Base-by-base conservation (phyloP, 768 basidiomycete species). In the Boletus subcaerulescens region DNA sequence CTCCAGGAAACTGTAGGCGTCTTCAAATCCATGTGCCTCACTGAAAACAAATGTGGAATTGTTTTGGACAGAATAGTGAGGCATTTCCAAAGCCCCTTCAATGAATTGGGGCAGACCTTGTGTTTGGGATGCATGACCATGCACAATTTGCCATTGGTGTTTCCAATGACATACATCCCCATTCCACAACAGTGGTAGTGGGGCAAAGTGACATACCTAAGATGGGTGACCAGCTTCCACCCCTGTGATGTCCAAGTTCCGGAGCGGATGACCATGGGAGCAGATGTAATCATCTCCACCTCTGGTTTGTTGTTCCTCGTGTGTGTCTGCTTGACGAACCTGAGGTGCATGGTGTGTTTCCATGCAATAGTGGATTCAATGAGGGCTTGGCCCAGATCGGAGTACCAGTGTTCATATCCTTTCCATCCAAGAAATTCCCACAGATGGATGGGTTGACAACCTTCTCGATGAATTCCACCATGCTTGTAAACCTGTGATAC, bases 131-230 rank as follows among this genome's bases (percentile, higher is more conserved):
- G 45, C 12, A 38, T 50, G 0, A 53, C 12, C 0, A 1, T 33
- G 53, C 57, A 62, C 0, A 60, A 4, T 31, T 61, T 61, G 1
- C 0, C 5, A 0, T 51, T 48, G 0, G 5, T 1, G 9, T 44
- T 12, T 14, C 26, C 33, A 0, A 59, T 1, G 2, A 55, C 20
- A 7, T 43, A 48, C 0, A 26, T 59, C 0, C 39, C 12, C 48
- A 55, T 42, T 12, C 53, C 31, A 17, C 48, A 58, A 8, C 54
- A 59, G 17, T 56, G 15, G 15, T 56, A 26, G 20, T 59, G 50
- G 0, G 40, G 35, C 1, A 22, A 18, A 0, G 40, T 59, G 2
- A 56, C 0, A 14, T 20, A 59, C 10, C 50, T 56, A 0, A 48
- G 45, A 3, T 59, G 58, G 0, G 32, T 56, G 0, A 51, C 11